phyloP scores from a whole-genome alignment of 1,284 basidiomycete species.

The Tetrapyrgos nigripes region DNA sequence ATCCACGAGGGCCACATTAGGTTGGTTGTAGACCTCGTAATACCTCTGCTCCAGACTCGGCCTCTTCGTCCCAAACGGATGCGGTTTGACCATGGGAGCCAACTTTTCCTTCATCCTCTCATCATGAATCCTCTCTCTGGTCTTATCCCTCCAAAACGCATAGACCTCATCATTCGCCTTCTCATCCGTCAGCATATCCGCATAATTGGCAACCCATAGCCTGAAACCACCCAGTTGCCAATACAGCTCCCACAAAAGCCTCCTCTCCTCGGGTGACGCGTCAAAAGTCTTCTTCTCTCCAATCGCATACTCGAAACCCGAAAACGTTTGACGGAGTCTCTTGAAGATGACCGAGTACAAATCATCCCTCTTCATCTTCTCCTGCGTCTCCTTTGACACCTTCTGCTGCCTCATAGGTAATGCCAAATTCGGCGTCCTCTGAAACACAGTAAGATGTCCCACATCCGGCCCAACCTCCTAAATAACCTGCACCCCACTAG shows the following conservation, averaged over 20 bases:
- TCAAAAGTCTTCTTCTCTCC: constrained; percentile 9
- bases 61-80: constrained; percentile 27
- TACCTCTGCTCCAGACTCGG: constrained; percentile 26
- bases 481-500: constrained; percentile 33
- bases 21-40: constrained; percentile 30
- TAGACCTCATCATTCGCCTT: constrained; percentile 28
- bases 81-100: constrained; percentile 16
- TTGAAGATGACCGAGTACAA: constrained; percentile 25
- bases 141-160: constrained; percentile 31
- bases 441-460: constrained; percentile 30
- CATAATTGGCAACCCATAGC: constrained; percentile 24
- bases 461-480: constrained; percentile 26
- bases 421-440: constrained; percentile 32
- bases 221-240: constrained; percentile 29
- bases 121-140: constrained; percentile 21
- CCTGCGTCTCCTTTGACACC: constrained; percentile 18
- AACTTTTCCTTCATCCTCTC: constrained; percentile 28
- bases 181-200: constrained; percentile 22
- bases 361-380: constrained; percentile 22
- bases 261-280: constrained; percentile 26
- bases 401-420: constrained; percentile 28
- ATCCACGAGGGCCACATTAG: constrained; percentile 29
- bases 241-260: constrained; percentile 24
- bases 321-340: constrained; percentile 27
- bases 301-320: neutral